Conservation (phyloP, 1,139 yeast species). For the Debaryomyces coudertii region DNA sequence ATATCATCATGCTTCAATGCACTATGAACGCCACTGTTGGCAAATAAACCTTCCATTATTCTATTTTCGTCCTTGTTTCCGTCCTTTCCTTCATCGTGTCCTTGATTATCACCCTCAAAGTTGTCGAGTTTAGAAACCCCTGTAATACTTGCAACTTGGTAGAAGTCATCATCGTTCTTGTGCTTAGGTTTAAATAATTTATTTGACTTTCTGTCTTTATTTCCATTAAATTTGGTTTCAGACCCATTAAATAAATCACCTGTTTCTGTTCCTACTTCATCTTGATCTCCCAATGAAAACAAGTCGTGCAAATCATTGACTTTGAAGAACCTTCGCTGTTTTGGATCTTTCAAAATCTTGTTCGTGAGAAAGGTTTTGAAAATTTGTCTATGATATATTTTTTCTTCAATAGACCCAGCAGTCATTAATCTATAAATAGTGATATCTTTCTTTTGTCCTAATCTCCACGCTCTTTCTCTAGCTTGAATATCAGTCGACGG, state of each 20-base stretch:
- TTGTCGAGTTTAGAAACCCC: conserved; percentile 60
- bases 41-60: conserved; percentile 74
- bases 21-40: conserved; percentile 73
- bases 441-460: conserved; percentile 95
- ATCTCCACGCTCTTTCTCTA: conserved; percentile 94
- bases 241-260: conserved; percentile 64
- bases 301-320: conserved; percentile 89
- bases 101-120: conserved; percentile 37
- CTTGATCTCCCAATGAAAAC: conserved; percentile 78
- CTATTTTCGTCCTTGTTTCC: conserved; percentile 49
- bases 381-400: conserved; percentile 93
- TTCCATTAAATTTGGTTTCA: conserved; percentile 43
- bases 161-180: conserved; percentile 57
- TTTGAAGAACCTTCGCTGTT: conserved; percentile 89
- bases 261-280: conserved; percentile 66
- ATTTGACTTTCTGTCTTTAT: conserved; percentile 27
- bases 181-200: conserved; percentile 29
- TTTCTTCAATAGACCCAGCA: conserved; percentile 95
- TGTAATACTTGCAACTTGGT: conserved; percentile 51
- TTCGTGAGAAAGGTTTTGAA: conserved; percentile 93
- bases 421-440: conserved; percentile 89
- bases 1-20: conserved; percentile 80
- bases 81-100: conserved; percentile 28
- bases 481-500: conserved; percentile 98
- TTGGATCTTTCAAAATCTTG: conserved; percentile 93